phyloP scores from a whole-genome alignment of 1,284 basidiomycete species.

The Ustilago crameri region DNA sequence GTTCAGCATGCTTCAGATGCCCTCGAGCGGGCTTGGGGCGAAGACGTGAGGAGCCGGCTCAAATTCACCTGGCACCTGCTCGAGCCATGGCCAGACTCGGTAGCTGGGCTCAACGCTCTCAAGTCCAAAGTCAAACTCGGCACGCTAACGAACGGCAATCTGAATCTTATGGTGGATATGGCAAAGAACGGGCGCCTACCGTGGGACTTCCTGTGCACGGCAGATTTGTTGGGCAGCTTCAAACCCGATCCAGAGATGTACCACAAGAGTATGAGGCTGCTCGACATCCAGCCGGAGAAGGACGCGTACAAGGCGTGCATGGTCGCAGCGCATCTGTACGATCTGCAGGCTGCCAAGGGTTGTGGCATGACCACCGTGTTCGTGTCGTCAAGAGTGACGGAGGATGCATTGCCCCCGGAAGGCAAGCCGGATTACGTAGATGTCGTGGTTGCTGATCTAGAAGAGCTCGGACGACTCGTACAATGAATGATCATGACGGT shows the following conservation, averaged over 20 bases:
- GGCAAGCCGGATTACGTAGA: conserved; percentile 39
- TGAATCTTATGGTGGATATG: conserved; percentile 41
- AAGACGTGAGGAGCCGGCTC: conserved; percentile 16
- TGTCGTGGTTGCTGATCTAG: conserved; percentile 23
- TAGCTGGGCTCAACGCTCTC: conserved; percentile 9
- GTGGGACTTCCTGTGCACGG: conserved; percentile 38
- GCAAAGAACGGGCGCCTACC: conserved; percentile 23
- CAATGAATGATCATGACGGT: neutral
- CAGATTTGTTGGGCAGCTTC: conserved; percentile 32
- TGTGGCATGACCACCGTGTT: conserved; percentile 42
- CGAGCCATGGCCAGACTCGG: conserved; percentile 35
- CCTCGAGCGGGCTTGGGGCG: conserved; percentile 21
- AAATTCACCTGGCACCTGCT: conserved; percentile 35
- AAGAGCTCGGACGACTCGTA: conserved; percentile 20
- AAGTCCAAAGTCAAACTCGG: conserved; percentile 16
- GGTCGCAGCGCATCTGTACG: conserved; percentile 39
- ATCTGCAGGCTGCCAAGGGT: conserved; percentile 33
- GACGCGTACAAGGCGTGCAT: conserved; percentile 18
- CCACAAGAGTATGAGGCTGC: conserved; percentile 17
- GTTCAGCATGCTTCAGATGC: conserved; percentile 12
- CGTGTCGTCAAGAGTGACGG: conserved; percentile 28
- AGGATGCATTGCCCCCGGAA: conserved; percentile 20
- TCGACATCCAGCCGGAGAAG: conserved; percentile 16
- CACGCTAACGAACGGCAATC: conserved; percentile 37
- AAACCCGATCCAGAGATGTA: conserved; percentile 36